Evolutionary conservation across 176 grass and related monocot species (phyloP).

Genomic region (Bromus sterilis): DNA sequence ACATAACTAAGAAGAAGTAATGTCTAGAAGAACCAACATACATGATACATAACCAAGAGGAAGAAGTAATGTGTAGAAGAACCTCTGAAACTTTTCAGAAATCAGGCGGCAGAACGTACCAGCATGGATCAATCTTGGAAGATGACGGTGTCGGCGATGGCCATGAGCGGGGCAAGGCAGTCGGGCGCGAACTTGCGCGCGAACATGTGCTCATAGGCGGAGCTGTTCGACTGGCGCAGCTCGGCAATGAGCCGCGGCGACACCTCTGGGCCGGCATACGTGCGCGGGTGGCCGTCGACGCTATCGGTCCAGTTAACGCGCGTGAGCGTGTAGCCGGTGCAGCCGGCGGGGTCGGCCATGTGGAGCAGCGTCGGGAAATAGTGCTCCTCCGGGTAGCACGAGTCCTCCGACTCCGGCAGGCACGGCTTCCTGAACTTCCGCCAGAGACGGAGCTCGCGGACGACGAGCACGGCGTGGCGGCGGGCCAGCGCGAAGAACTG

Average conservation of each 20-base stretch:
- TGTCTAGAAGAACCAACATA: background rate
- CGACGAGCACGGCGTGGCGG: slow-evolving; percentile 66
- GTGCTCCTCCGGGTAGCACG: slow-evolving; percentile 94
- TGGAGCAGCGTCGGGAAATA: slow-evolving; percentile 88
- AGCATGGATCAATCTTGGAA: slow-evolving; percentile 43
- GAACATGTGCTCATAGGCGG: slow-evolving; percentile 47
- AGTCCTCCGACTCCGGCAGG: slow-evolving; percentile 20
- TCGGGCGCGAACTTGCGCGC: slow-evolving; percentile 84
- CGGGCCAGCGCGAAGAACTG: slow-evolving; percentile 85
- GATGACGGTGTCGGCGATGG: slow-evolving; percentile 57
- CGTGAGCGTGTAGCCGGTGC: slow-evolving; percentile 65
- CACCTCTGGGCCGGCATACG: slow-evolving; percentile 44
- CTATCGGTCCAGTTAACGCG: slow-evolving; percentile 88
- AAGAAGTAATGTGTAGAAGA: background rate
- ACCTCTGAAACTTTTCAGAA: background rate
- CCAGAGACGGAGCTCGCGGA: slow-evolving; percentile 76
- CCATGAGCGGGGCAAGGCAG: slow-evolving; percentile 57
- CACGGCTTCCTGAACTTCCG: slow-evolving; percentile 68
- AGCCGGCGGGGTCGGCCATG: slow-evolving; percentile 63
- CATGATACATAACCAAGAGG: background rate
- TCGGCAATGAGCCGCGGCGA: slow-evolving; percentile 29
- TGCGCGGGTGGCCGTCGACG: slow-evolving; percentile 64
- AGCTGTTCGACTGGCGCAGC: slow-evolving; percentile 34
- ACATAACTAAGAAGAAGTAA: too few species aligned
- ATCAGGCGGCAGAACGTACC: slow-evolving; percentile 7